Base-by-base conservation (phyloP, 495 filamentous ascomycete genomes). In the Friedmanniomyces simplex region DNA sequence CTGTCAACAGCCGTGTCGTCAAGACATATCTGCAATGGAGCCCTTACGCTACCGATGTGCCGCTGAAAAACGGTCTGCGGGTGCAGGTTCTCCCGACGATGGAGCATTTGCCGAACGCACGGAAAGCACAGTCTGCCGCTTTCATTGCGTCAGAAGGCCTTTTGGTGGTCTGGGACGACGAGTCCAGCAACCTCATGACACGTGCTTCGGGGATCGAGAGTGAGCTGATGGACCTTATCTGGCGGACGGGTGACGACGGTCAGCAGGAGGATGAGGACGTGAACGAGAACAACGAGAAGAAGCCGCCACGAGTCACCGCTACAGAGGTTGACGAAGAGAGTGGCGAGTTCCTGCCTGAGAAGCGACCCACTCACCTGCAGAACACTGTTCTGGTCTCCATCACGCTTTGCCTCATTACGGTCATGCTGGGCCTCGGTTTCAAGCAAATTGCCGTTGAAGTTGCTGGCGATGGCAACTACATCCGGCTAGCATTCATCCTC, bases 131-230 rank as follows among this genome's bases (percentile, higher is more conserved):
- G 66, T 88, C 86, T 50, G 86, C 85, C 25, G 85, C 85, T 51
- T 89, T 89, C 63, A 77, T 89, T 39, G 84, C 83, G 2, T 79
- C 78, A 18, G 83, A 85, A 49, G 75, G 76, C 3, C 66, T 88
- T 18, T 68, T 89, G 1, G 75, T 89, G 0, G 85, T 89, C 5
- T 89, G 85, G 85, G 85, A 89, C 52, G 85, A 89, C 57, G 85
- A 89, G 49, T 78, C 86, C 0, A 71, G 82, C 39, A 81, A 88
- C 59, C 71, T 89, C 25, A 77, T 88, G 16, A 61, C 74, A 50
- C 72, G 85, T 51, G 85, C 85, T 12, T 79, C 80, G 65, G 73
- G 72, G 16, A 89, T 88, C 65, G 84, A 88, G 70, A 76, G 77
- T 22, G 84, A 87, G 65, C 72, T 89, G 26, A 88, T 88, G 80